Evolutionary conservation across 768 basidiomycete genomes (phyloP).

Genomic region (Leccinum incarnatum): DNA sequence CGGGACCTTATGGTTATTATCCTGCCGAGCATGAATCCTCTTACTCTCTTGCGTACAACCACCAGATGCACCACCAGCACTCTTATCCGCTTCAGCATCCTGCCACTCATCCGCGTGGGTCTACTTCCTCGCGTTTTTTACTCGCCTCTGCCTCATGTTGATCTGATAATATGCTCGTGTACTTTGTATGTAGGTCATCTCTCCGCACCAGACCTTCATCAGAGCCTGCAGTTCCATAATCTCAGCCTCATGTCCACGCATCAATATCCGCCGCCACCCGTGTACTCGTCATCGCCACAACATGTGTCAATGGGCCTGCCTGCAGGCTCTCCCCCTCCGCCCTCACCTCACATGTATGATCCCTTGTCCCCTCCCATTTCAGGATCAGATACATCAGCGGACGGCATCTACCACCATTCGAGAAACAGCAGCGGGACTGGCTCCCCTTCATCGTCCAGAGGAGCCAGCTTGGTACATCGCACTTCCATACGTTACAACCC

Average conservation of each 20-base stretch:
- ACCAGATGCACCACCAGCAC: conserved; percentile 42
- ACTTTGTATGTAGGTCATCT: conserved; percentile 59
- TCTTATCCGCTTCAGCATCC: conserved; percentile 58
- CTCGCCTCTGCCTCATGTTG: conserved; percentile 54
- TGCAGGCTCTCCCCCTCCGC: conserved; percentile 68
- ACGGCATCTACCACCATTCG: conserved; percentile 75
- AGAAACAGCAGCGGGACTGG: conserved; percentile 70
- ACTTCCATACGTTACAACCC: conserved; percentile 70
- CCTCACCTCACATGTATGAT: conserved; percentile 79
- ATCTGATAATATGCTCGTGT: conserved; percentile 60
- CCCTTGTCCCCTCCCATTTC: conserved; percentile 83
- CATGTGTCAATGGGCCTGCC: conserved; percentile 66
- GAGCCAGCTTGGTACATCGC: conserved; percentile 73
- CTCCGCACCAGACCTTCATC: conserved; percentile 64
- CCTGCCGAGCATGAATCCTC: conserved; percentile 51
- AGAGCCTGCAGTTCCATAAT: conserved; percentile 58
- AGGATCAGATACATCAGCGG: conserved; percentile 86
- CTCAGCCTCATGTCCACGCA: conserved; percentile 66
- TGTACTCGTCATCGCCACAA: conserved; percentile 61
- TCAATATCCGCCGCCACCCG: conserved; percentile 58
- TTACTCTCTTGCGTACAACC: conserved; percentile 52
- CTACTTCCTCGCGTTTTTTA: conserved; percentile 40
- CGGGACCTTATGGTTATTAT: conserved; percentile 51
- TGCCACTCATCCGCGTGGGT: conserved; percentile 74
- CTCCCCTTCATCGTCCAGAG: conserved; percentile 76